phyloP scores from a whole-genome alignment of 2,329 filamentous ascomycete species.

The Monilinia fructicola region DNA sequence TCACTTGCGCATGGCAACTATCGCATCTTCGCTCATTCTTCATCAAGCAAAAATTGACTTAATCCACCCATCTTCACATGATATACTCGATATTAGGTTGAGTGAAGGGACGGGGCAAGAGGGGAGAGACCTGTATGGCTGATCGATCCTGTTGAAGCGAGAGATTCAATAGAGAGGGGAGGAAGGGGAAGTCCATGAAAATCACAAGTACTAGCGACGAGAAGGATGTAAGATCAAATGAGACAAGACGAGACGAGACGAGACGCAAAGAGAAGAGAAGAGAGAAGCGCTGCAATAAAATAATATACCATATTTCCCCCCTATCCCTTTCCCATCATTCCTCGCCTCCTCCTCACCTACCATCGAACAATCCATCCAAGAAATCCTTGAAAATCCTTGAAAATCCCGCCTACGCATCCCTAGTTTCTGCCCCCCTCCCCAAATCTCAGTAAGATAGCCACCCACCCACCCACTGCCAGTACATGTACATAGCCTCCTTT shows the following conservation, averaged over 20 bases:
- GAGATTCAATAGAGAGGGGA: no score
- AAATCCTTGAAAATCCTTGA: background rate
- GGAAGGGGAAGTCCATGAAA: no score
- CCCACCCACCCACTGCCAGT: no score
- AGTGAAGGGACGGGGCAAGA: background rate
- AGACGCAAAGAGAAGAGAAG: no score
- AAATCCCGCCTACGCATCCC: no score
- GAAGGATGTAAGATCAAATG: background rate
- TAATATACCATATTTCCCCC: constrained; percentile 3
- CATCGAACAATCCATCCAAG: background rate
- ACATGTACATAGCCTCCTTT: no score
- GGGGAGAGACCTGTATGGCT: no score
- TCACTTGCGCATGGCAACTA: constrained; percentile 95
- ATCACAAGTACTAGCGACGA: background rate
- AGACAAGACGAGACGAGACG: background rate
- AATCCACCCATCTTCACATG: constrained; percentile 37
- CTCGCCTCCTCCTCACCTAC: background rate
- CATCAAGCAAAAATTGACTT: constrained; percentile 99
- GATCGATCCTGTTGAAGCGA: no score
- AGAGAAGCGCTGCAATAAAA: constrained; percentile 12
- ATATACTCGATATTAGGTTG: no score
- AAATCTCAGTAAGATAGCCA: no score
- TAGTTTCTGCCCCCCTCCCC: no score
- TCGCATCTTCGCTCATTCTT: constrained; percentile 96
- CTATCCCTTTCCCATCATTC: background rate